A percentile compares a stretch with the other conserved stretches of the same genome.
Evolutionary conservation across 345 rosid genomes (phyloP).

Genomic region (Angophora floribunda): DNA sequence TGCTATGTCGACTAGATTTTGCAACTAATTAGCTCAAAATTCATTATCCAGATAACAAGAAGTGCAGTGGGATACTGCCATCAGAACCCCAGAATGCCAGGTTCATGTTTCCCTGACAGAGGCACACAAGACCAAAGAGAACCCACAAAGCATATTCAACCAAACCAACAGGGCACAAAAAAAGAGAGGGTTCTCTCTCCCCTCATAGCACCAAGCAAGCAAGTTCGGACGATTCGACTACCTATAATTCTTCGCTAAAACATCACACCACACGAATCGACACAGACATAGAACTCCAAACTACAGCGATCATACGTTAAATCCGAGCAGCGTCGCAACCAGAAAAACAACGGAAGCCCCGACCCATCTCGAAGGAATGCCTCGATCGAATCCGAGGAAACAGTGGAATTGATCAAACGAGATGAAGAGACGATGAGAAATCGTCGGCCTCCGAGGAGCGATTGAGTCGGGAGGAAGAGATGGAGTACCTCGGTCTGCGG

Average conservation of each 20-base stretch:
- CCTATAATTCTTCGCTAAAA: not conserved
- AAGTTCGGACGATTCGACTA: not conserved
- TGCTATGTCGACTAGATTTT: not conserved
- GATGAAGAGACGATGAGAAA: not conserved
- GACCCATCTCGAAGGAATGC: not conserved
- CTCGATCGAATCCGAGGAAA: not conserved
- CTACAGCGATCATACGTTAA: not conserved
- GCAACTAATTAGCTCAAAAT: not conserved
- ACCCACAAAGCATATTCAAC: not conserved
- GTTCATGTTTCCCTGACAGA: not conserved
- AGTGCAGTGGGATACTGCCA: not conserved
- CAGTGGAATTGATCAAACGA: not conserved
- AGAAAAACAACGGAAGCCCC: not conserved
- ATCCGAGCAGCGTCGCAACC: not conserved
- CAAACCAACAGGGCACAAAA: not conserved
- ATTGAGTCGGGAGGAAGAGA: not conserved
- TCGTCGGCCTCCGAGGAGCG: not conserved
- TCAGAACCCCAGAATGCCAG: not conserved
- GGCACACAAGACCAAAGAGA: not conserved
- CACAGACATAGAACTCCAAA: not conserved
- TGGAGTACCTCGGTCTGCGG: constrained; percentile 11
- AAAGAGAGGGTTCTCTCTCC: not conserved
- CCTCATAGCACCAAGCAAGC: not conserved
- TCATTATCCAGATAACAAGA: not conserved
- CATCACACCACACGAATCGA: not conserved